Evolutionary conservation across 2,329 filamentous ascomycete genomes (phyloP), one percentile per base, ranked within the genome.

Genomic region (Emergomyces africanus): DNA sequence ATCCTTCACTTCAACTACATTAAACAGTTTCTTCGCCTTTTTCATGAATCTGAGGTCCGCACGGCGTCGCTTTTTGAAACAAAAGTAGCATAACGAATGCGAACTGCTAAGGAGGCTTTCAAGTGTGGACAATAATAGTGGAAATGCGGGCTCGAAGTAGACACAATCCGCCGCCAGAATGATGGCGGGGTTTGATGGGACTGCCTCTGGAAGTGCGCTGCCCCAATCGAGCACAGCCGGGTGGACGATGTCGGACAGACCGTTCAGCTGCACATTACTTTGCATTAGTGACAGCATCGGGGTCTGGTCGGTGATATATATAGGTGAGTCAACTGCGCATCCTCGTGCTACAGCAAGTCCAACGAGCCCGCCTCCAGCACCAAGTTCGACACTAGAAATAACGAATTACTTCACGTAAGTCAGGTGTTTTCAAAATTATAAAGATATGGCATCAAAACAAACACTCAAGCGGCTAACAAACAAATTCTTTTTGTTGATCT

Each of bases 121-220:
- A 64, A 97, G 76, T 5, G 92, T 97, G 63, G 84, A 77, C 68
- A 94, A 81, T 53, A 99, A 80, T 39, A 96, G 78, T 35, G 92
- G 91, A 69, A 97, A 97, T 0, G 94, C 89, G 2, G 92, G 90
- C 73, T 97, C 94, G 72, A 95, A 95, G 77, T 97, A 99, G 54
- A 96, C 90, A 74, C 92, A 97, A 72, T 97, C 94, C 46, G 91
- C 92, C 3, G 94, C 94, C n/a, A 97, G 81, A 59, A 99, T 85
- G 59, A 96, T 79, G 67, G 91, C 84, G 20, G 90, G 89, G 79
- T 77, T 58, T 78, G 64, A 57, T 25, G 72, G 72, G 39, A 75
- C 70, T 39, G 56, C 77, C 62, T 59, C 66, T 57, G 60, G 72
- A 58, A 61, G 75, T 70, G 76, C 67, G 37, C 74, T 68, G 20